Percentiles rank a stretch among this genome's conserved stretches.
Conservation (phyloP, 1,284 basidiomycete genomes). For the Ustilago nuda region DNA sequence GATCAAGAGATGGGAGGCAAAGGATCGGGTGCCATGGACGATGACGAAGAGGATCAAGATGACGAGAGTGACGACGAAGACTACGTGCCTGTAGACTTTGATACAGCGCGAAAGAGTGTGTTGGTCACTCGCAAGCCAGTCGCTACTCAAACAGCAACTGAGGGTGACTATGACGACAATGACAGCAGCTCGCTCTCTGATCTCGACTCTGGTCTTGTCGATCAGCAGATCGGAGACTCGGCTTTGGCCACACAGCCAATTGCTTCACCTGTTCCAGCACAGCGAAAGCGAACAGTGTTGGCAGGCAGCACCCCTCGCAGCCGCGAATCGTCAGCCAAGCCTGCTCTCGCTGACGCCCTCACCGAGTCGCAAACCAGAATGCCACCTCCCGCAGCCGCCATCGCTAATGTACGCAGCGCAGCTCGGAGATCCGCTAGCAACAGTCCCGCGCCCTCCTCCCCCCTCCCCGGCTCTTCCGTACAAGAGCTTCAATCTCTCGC, state of each 20-base stretch:
- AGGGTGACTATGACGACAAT: conserved; percentile 3
- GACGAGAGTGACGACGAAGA: conserved; percentile 51
- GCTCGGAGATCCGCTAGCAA: conserved; percentile 48
- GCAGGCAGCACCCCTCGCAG: conserved; percentile 9
- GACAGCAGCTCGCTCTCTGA: conserved; percentile 49
- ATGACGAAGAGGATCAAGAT: conserved; percentile 35
- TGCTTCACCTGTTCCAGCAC: conserved; percentile 1
- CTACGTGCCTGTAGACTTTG: conserved; percentile 29
- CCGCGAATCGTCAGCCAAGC: conserved; percentile 25
- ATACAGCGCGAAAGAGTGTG: conserved; percentile 13
- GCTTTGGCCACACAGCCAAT: conserved; percentile 23
- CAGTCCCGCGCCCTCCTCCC: conserved; percentile 39
- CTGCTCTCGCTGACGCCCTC: conserved; percentile 11
- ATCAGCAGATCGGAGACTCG: conserved; percentile 36
- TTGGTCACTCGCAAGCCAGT: conserved; percentile 15
- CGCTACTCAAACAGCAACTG: not conserved
- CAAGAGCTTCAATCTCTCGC: conserved; percentile 48
- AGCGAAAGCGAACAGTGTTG: conserved; percentile 18
- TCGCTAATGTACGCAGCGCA: conserved; percentile 28
- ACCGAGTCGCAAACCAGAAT: conserved; percentile 51
- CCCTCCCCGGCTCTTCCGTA: conserved; percentile 33
- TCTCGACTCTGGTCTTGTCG: conserved; percentile 26
- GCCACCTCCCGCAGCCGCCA: conserved; percentile 46
- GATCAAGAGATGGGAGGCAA: conserved; percentile 29
- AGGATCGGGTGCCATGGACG: conserved; percentile 18